Conservation (phyloP, 2,329 filamentous ascomycete species). For the Ophiocordyceps camponoti-saundersi region DNA sequence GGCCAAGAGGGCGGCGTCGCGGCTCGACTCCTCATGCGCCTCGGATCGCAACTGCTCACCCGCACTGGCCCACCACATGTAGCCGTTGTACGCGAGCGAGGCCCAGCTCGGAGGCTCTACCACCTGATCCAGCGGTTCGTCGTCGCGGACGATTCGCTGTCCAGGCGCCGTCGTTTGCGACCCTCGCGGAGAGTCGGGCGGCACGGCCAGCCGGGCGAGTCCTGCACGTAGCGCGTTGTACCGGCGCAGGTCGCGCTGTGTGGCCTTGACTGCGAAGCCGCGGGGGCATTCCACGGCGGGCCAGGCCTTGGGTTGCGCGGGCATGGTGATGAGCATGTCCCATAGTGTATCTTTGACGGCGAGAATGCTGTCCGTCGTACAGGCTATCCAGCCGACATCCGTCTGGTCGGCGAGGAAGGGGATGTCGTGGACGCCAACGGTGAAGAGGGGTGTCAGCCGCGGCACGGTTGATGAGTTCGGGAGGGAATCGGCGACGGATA, state of each 20-base stretch:
- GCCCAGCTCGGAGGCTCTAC: conserved; percentile 52
- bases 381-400: conserved; percentile 71
- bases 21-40: conserved; percentile 38
- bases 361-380: conserved; percentile 88
- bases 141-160: conserved; percentile 13
- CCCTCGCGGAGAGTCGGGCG: conserved; percentile 9
- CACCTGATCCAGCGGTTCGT: conserved; percentile 31
- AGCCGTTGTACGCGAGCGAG: conserved; percentile 61
- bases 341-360: conserved; percentile 74
- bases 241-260: conserved; percentile 74
- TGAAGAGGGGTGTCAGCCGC: conserved; percentile 72
- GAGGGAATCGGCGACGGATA: conserved; percentile 54
- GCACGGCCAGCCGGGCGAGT: conserved; percentile 29
- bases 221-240: conserved; percentile 53
- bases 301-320: conserved; percentile 50
- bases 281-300: conserved; percentile 55
- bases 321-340: conserved; percentile 77
- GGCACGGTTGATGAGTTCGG: conserved; percentile 42
- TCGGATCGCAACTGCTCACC: conserved; percentile 52
- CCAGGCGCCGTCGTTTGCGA: conserved; percentile 12
- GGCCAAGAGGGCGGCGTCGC: conserved; percentile 37
- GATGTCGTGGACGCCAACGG: conserved; percentile 85
- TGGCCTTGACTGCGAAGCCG: conserved; percentile 58
- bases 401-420: conserved; percentile 46
- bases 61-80: conserved; percentile 83